Percentiles rank a stretch among this genome's conserved stretches.
These are phyloP conservation scores for Pseudonectria foliicola DNA, from an alignment of 2,329 filamentous ascomycete genomes.

Conservation along the genomic window DNA sequence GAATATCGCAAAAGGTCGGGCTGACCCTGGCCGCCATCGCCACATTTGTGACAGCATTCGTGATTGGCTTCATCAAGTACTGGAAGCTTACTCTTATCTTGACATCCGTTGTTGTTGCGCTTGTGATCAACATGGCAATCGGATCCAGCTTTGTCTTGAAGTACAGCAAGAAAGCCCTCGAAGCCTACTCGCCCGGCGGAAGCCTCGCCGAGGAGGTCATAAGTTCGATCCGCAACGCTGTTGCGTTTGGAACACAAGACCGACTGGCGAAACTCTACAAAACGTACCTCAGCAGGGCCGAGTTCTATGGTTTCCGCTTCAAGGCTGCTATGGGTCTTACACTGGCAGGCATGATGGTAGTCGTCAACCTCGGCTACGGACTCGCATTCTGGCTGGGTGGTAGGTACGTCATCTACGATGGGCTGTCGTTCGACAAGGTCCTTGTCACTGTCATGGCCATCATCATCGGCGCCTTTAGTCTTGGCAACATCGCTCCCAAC, in stretches of 20 bases:
- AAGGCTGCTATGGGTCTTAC: slow-evolving; percentile 63
- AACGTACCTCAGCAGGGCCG: slow-evolving; percentile 56
- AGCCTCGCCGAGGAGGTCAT: slow-evolving; percentile 81
- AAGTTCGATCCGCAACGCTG: slow-evolving; percentile 75
- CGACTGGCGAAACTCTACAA: slow-evolving; percentile 74
- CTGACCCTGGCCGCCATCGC: slow-evolving; percentile 61
- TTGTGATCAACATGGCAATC: slow-evolving; percentile 61
- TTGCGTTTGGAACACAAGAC: slow-evolving; percentile 80
- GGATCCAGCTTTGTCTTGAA: slow-evolving; percentile 63
- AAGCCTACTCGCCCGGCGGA: slow-evolving; percentile 69
- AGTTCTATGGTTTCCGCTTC: slow-evolving; percentile 60
- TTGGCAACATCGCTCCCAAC: slow-evolving; percentile 73
- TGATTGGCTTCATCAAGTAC: slow-evolving; percentile 74
- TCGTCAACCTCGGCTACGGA: slow-evolving; percentile 71
- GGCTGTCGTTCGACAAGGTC: slow-evolving; percentile 58
- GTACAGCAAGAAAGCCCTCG: slow-evolving; percentile 63
- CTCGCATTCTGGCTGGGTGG: slow-evolving; percentile 75
- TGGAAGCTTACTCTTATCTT: slow-evolving; percentile 82
- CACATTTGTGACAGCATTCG: slow-evolving; percentile 71
- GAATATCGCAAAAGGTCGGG: slow-evolving; percentile 73
- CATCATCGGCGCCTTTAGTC: slow-evolving; percentile 74
- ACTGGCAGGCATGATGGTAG: slow-evolving; percentile 66
- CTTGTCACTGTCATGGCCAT: slow-evolving; percentile 73
- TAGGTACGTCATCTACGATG: slow-evolving; percentile 55
- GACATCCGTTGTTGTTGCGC: slow-evolving; percentile 63